Evolutionary conservation across 2,329 filamentous ascomycete genomes (phyloP).

Genomic region (Aspergillus pseudoviridinutans): DNA sequence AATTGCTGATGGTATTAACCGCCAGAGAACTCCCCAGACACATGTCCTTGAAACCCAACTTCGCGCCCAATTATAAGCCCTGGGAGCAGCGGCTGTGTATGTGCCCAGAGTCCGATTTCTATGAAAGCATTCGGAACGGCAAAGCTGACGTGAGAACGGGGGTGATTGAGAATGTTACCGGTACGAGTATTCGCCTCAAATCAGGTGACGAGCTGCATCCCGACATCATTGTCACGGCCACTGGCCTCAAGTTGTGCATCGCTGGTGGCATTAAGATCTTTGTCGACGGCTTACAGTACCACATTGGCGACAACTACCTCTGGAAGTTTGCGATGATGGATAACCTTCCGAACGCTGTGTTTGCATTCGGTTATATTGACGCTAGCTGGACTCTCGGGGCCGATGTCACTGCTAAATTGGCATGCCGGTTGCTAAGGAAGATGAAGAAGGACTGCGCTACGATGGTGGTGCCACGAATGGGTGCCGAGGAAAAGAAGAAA

Average conservation of each 20-base stretch:
- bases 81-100: conserved; percentile 72
- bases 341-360: conserved; percentile 33
- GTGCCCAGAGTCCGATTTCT: conserved; percentile 55
- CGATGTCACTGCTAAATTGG: conserved; percentile 27
- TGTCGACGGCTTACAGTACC: conserved; percentile 26
- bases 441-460: too few species aligned
- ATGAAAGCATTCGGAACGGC: conserved; percentile 45
- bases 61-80: conserved; percentile 59
- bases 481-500: too few species aligned
- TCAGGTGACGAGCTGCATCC: conserved; percentile 31
- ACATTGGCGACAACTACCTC: conserved; percentile 23
- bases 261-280: conserved; percentile 25
- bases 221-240: conserved; percentile 39
- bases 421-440: too few species aligned
- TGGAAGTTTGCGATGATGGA: conserved; percentile 36
- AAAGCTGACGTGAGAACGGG: conserved; percentile 49
- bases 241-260: conserved; percentile 32
- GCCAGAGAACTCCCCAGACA: conserved; percentile 49
- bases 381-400: conserved; percentile 37
- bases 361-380: conserved; percentile 35
- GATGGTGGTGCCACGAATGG: too few species aligned
- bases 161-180: conserved; percentile 45
- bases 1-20: conserved; percentile 42
- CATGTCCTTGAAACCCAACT: conserved; percentile 55
- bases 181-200: conserved; percentile 43